Conservation (phyloP, 2,329 filamentous ascomycete species). For the Colletotrichum shisoi region DNA sequence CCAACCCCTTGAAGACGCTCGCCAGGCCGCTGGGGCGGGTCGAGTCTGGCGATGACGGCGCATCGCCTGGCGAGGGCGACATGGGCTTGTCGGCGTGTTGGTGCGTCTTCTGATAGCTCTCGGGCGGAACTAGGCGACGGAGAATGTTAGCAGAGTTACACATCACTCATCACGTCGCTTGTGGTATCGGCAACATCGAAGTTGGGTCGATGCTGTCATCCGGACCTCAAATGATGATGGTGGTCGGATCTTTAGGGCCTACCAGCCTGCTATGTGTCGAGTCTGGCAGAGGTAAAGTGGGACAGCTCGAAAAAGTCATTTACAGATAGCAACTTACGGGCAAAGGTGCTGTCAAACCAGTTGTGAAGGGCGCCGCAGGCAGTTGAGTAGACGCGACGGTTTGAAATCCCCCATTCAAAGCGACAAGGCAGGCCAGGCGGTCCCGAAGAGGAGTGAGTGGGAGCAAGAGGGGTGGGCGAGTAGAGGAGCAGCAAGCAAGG, state of each 20-base stretch:
- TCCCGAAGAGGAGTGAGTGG: constrained; percentile 27
- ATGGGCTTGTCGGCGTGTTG: constrained; percentile 58
- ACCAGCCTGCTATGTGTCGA: constrained; percentile 14
- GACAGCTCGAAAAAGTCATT: neutral
- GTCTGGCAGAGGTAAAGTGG: constrained; percentile 1
- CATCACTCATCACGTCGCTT: constrained; percentile 28
- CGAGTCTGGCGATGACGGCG: constrained; percentile 62
- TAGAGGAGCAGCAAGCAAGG: constrained; percentile 26
- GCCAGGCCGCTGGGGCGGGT: constrained; percentile 65
- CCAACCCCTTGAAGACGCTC: constrained; percentile 70
- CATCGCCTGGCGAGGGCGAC: constrained; percentile 68
- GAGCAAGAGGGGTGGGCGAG: constrained; percentile 21
- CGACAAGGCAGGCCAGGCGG: constrained; percentile 33
- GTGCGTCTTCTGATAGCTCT: constrained; percentile 19
- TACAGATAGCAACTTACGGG: constrained; percentile 25
- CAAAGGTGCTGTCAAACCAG: constrained; percentile 29
- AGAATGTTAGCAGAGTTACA: constrained; percentile 36
- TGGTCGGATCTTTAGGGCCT: constrained; percentile 12
- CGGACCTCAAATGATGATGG: constrained; percentile 22
- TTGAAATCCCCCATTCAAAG: constrained; percentile 28
- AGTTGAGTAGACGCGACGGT: constrained; percentile 1
- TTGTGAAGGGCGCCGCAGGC: constrained; percentile 5
- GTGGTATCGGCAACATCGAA: neutral
- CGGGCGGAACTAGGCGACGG: constrained; percentile 34
- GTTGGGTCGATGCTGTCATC: constrained; percentile 26